Percentiles rank a stretch among this genome's conserved stretches.
These are phyloP conservation scores for Cercophora newfieldiana DNA, from an alignment of 495 filamentous ascomycete species.

Conservation along the genomic window DNA sequence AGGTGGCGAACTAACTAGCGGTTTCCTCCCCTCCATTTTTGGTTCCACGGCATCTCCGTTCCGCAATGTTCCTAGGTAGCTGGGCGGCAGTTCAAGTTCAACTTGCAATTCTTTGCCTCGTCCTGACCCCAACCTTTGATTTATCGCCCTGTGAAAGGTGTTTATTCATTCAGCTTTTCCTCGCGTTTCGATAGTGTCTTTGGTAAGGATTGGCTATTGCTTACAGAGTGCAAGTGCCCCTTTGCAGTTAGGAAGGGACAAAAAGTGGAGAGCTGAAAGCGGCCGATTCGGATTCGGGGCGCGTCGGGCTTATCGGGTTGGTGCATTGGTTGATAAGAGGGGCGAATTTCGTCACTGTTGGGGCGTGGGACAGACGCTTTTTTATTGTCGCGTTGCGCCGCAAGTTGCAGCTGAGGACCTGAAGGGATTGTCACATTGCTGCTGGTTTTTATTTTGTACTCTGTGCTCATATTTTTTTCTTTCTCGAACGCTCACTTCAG, in stretches of 20 bases:
- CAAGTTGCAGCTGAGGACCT: no score
- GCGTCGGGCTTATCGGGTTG: not conserved
- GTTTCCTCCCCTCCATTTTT: no score
- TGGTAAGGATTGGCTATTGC: not conserved
- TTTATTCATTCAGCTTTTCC: no score
- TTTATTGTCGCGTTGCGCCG: not conserved
- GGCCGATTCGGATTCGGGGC: not conserved
- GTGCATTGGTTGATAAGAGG: constrained; percentile 7
- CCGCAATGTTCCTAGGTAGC: no score
- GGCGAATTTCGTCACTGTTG: constrained; percentile 12
- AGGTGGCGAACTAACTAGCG: no score
- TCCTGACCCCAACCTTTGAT: no score
- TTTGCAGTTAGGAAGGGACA: not conserved
- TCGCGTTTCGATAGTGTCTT: not conserved
- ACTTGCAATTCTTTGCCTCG: no score
- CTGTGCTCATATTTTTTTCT: not conserved
- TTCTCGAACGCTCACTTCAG: not conserved
- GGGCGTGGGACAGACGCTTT: not conserved
- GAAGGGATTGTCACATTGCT: not conserved
- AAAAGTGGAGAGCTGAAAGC: not conserved
- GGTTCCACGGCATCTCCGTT: no score
- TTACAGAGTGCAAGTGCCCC: no score
- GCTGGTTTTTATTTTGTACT: not conserved
- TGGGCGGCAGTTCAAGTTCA: no score
- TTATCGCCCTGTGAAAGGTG: no score